Evolutionary conservation across 2,329 filamentous ascomycete genomes (phyloP).

Genomic region (Penicillium sp.): DNA sequence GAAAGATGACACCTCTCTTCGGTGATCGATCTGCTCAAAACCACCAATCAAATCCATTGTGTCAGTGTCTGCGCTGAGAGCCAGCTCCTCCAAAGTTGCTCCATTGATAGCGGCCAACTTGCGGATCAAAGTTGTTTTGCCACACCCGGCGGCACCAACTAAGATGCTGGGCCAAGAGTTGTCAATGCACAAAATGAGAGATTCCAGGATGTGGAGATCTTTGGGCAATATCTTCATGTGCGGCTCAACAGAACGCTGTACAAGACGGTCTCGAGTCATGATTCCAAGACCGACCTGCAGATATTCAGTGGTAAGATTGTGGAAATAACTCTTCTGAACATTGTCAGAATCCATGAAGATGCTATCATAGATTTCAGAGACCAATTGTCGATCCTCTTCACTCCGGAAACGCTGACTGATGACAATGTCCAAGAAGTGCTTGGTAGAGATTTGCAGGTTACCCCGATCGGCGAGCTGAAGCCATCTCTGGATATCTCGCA

Average conservation of each 20-base stretch:
- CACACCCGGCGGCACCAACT: slow-evolving; percentile 79
- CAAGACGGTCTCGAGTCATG: slow-evolving; percentile 57
- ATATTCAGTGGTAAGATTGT: slow-evolving; percentile 64
- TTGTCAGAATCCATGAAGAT: slow-evolving; percentile 58
- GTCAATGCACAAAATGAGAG: slow-evolving; percentile 81
- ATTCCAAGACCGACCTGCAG: slow-evolving; percentile 80
- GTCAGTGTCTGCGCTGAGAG: slow-evolving; percentile 92
- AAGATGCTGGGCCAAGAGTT: slow-evolving; percentile 87
- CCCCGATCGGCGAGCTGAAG: slow-evolving; percentile 67
- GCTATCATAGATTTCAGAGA: slow-evolving; percentile 66
- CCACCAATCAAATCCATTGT: slow-evolving; percentile 96
- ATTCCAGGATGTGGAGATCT: slow-evolving; percentile 72
- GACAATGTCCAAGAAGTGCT: slow-evolving; percentile 78
- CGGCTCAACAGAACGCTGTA: slow-evolving; percentile 37
- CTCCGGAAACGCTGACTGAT: slow-evolving; percentile 87
- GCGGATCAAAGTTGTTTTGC: slow-evolving; percentile 79
- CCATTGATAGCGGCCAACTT: slow-evolving; percentile 79
- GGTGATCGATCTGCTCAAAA: slow-evolving; percentile 88
- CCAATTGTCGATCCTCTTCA: slow-evolving; percentile 63
- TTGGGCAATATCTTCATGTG: slow-evolving; percentile 36
- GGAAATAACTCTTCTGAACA: slow-evolving; percentile 61
- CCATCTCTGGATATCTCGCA: slow-evolving; percentile 89
- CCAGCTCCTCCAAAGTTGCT: slow-evolving; percentile 74
- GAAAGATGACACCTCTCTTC: slow-evolving; percentile 67
- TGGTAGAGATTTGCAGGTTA: slow-evolving; percentile 61